phyloP scores from a whole-genome alignment of 257 asterid species.

The Solanum pinnatisectum region DNA sequence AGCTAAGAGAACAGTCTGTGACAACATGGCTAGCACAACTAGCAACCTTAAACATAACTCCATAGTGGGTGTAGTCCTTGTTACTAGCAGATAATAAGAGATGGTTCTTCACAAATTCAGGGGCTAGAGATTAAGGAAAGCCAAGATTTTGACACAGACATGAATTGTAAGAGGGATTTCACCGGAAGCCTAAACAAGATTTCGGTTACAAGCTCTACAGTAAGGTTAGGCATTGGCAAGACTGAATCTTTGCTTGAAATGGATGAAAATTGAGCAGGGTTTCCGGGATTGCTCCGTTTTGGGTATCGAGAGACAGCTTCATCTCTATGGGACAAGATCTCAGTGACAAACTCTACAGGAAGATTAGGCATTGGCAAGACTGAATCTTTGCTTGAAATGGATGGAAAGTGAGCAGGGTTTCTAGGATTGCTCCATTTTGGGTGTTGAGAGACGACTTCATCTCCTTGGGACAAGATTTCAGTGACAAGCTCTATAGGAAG shows the following conservation, averaged over 20 bases:
- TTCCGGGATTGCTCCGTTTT: neutral
- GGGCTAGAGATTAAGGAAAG: neutral
- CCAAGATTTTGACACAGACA: neutral
- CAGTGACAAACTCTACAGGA: neutral
- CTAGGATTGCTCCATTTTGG: neutral
- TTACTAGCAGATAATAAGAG: neutral
- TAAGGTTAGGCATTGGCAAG: conserved; percentile 23
- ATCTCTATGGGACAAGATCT: neutral
- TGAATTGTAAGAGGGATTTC: neutral
- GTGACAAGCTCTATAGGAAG: neutral
- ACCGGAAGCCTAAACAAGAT: neutral
- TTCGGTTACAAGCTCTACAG: neutral
- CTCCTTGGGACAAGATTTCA: neutral
- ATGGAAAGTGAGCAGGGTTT: neutral
- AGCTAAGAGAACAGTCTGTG: neutral
- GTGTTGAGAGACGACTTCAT: neutral
- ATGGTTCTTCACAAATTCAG: neutral
- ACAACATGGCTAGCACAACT: neutral
- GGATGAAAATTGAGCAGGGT: neutral
- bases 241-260: conserved; percentile 29
- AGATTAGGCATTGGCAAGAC: conserved; percentile 32
- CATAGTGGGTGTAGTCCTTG: neutral
- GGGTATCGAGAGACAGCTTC: neutral
- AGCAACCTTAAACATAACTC: neutral
- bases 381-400: conserved; percentile 17